Evolutionary conservation across 2,329 filamentous ascomycete species (phyloP), one percentile per base, ranked within the genome.

Genomic region (Epichloe sibirici): DNA sequence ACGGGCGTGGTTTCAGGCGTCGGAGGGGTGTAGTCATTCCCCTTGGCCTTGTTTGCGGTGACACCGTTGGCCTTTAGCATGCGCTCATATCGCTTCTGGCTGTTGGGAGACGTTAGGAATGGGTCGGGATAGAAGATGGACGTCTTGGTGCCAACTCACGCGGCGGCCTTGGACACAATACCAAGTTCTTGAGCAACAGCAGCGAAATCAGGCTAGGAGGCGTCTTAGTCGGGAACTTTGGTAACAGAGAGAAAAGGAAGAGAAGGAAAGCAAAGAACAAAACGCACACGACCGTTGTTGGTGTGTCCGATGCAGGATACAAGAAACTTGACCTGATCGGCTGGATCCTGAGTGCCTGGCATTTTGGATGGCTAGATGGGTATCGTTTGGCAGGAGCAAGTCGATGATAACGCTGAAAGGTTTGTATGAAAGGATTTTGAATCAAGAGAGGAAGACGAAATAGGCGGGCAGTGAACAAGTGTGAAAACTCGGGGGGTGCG

Each of bases 11-110:
- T 46, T 15, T 53, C 37, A 9, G 58, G 53, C 5, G 48, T 54
- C 11, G 50, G 31, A 3, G 23, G 35, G 3, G 49, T 53, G 9
- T 51, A 51, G 8, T 55, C 55, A 40, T 17, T 23, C 5, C 35
- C 39, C 45, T 56, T 59, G n/a, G 53, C 40, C 49, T 54, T 59
- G 54, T 47, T 38, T 42, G 55, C 53, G 13, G 31, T 58, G 48
- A 83, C 76, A 28, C 72, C 74, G 57, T 82, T 71, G 8, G 75
- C 68, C 63, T 83, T 82, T 67, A 84, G 71, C 62, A 87, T 74
- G 35, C 83, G 77, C 65, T 84, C 80, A 60, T 83, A 86, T 58
- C 83, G 72, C 67, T 86, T 86, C 56, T 81, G 77, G 1, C 83
- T 86, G 60, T 55, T 9, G 31, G 9, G 38, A 4, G 13, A 31